Conservation (phyloP, 179 eudicot genomes). For the Silene noctiflora region DNA sequence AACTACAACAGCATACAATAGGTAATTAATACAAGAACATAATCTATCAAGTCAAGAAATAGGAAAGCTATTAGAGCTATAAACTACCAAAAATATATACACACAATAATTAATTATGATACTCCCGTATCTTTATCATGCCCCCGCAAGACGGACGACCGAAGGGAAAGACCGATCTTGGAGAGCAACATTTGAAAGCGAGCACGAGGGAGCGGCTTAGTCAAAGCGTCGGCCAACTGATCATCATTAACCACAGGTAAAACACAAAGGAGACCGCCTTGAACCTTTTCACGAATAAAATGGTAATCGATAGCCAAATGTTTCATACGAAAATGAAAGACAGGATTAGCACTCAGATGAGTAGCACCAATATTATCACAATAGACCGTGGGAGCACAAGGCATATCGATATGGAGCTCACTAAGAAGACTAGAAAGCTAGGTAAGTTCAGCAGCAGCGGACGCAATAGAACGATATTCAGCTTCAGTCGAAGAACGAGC, state of each 20-base stretch:
- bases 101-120: too few species aligned
- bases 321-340: neutral
- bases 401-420: neutral
- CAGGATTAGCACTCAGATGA: neutral
- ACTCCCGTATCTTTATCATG: too few species aligned
- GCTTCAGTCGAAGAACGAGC: neutral
- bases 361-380: neutral
- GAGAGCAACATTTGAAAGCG: neutral
- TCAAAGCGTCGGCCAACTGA: neutral
- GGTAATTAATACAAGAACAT: too few species aligned
- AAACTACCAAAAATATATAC: too few species aligned
- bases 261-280: neutral
- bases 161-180: neutral
- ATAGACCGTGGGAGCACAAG: neutral
- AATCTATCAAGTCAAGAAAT: too few species aligned
- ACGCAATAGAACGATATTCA: neutral
- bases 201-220: neutral
- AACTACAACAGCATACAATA: too few species aligned
- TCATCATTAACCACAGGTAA: neutral
- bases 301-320: neutral
- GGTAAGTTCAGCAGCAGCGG: neutral
- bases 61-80: too few species aligned
- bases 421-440: neutral
- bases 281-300: neutral
- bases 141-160: conserved; percentile 2